A percentile compares a stretch with the other conserved stretches of the same genome.
Evolutionary conservation across 2,329 filamentous ascomycete species (phyloP).

Genomic region (Dothideomycetes sp.): DNA sequence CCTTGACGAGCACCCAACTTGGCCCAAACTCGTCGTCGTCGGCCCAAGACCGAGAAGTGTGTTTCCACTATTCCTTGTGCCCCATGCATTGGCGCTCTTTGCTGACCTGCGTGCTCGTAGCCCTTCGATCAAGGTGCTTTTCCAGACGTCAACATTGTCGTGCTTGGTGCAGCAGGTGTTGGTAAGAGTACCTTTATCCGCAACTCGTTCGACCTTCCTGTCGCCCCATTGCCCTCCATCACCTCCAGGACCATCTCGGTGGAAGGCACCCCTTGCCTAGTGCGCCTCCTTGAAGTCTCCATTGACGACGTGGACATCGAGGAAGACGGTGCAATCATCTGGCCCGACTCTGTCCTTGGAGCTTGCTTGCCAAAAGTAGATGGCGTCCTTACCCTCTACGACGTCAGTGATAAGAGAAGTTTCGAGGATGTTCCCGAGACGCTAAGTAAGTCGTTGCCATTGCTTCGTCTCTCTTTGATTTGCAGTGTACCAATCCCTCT

Average conservation of each 20-base stretch:
- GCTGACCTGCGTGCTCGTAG: too few relatives aligned
- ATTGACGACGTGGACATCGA: conserved; percentile 41
- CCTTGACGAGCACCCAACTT: not conserved
- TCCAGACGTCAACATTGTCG: conserved; percentile 47
- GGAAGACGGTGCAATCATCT: conserved; percentile 41
- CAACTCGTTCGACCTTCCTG: conserved; percentile 43
- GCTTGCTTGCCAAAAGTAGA: conserved; percentile 65
- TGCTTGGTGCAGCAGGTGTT: conserved; percentile 42
- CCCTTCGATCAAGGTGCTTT: too few relatives aligned
- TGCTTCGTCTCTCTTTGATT: not conserved
- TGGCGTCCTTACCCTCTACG: conserved; percentile 76
- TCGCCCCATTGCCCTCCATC: conserved; percentile 28
- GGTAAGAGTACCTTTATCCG: conserved; percentile 52
- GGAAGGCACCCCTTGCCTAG: conserved; percentile 43
- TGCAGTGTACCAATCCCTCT: conserved; percentile 7
- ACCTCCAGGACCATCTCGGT: conserved; percentile 44
- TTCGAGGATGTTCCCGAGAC: conserved; percentile 64
- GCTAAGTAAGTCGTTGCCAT: conserved; percentile 54
- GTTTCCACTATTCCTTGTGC: too few relatives aligned
- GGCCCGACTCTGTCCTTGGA: conserved; percentile 49
- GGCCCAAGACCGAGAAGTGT: too few relatives aligned
- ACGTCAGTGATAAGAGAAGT: conserved; percentile 69
- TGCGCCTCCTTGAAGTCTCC: conserved; percentile 46
- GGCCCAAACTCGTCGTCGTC: not conserved
- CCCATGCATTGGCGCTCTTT: too few relatives aligned